A percentile compares a stretch with the other conserved stretches of the same genome.
Conservation (phyloP, 352 stramenopile genomes). For the Globisporangium uncinulatum region DNA sequence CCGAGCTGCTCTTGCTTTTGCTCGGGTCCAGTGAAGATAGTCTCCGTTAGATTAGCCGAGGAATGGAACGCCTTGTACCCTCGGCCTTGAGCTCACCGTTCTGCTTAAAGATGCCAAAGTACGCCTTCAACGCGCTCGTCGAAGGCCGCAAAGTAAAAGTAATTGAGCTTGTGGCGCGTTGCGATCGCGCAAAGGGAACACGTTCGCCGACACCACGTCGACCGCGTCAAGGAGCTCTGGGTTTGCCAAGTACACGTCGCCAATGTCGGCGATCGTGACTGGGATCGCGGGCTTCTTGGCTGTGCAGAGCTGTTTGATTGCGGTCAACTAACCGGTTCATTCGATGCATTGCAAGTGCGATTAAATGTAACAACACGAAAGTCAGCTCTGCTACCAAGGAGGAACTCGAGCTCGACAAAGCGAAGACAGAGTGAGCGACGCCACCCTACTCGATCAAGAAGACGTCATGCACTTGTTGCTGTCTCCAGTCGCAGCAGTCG, state of each 20-base stretch:
- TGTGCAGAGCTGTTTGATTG: constrained; percentile 29
- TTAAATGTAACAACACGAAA: too few relatives aligned
- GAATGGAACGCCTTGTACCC: constrained; percentile 29
- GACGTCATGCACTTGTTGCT: too few relatives aligned
- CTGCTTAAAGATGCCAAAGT: constrained; percentile 59
- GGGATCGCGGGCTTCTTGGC: constrained; percentile 25
- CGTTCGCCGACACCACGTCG: constrained; percentile 58
- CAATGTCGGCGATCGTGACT: constrained; percentile 68
- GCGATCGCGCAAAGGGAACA: constrained; percentile 56
- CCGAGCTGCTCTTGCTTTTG: too few relatives aligned
- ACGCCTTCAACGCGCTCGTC: constrained; percentile 63
- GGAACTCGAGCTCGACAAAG: too few relatives aligned
- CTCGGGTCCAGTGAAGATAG: too few relatives aligned
- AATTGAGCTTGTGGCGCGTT: constrained; percentile 26
- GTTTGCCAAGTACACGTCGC: constrained; percentile 46
- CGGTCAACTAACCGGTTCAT: too few relatives aligned
- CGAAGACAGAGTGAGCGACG: too few relatives aligned
- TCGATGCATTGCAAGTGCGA: too few relatives aligned
- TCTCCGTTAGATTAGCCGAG: too few relatives aligned
- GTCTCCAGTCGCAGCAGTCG: too few relatives aligned
- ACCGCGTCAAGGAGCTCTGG: constrained; percentile 35
- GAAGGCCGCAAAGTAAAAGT: constrained; percentile 71
- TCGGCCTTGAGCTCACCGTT: constrained; percentile 41
- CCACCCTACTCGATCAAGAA: too few relatives aligned
- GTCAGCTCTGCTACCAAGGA: too few relatives aligned